phyloP scores from a whole-genome alignment of 1,139 yeast genomes.

The Magnusiomyces paraingens region DNA sequence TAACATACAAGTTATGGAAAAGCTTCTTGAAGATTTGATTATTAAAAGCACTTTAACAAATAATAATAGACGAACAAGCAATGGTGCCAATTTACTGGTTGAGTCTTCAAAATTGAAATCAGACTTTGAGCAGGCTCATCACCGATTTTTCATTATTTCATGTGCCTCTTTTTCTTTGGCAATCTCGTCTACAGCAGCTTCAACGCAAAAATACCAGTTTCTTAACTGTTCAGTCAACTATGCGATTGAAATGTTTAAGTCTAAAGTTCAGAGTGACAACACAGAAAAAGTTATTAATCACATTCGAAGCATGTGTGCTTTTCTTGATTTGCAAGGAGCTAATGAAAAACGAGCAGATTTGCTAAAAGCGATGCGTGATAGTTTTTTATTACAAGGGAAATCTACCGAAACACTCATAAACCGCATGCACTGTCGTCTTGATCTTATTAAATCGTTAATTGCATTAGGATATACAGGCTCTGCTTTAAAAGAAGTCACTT shows the following conservation, averaged over 20 bases:
- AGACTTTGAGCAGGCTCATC: conserved; percentile 8
- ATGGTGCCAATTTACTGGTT: neutral
- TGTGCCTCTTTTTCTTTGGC: conserved; percentile 14
- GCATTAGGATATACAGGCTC: conserved; percentile 20
- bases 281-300: conserved; percentile 7
- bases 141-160: conserved; percentile 13
- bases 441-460: conserved; percentile 14
- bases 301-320: conserved; percentile 15
- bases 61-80: neutral
- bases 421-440: conserved; percentile 5
- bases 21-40: conserved; percentile 6
- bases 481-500: conserved; percentile 14
- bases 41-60: neutral
- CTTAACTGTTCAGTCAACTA: conserved; percentile 14
- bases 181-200: conserved; percentile 12
- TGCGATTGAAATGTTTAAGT: conserved; percentile 12
- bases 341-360: conserved; percentile 20
- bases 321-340: conserved; percentile 21
- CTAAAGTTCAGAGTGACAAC: neutral
- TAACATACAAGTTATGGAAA: conserved; percentile 6
- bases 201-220: conserved; percentile 15
- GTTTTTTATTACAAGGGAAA: conserved; percentile 6
- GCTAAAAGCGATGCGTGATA: conserved; percentile 13
- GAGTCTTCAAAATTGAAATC: neutral
- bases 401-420: neutral